Base-by-base conservation (phyloP, 305 asterid species). In the Rubia balearica region DNA sequence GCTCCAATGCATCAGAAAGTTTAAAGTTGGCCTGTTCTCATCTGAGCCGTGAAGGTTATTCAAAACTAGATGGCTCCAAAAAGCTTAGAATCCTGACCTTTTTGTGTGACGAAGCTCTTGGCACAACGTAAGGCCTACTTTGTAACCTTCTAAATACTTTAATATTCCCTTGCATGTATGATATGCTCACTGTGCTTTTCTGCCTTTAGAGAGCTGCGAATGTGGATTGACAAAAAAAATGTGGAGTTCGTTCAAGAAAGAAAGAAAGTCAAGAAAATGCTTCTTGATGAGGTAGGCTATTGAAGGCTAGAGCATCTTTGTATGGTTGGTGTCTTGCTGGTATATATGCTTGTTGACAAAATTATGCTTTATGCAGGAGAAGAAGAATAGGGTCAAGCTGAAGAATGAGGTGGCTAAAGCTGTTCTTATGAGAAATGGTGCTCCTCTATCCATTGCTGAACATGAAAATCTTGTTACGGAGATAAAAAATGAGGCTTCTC, bases 51-150 rank as follows among this genome's bases (percentile, higher is more conserved):
- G 76, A 67, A 22, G 71, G 72, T 43, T 76, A 71, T 41, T 61
- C 68, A 5, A 67, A 76, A 49, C 53, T 71, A 27, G 63, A 67
- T 64, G 21, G 70, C 41, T 71, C 80, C n/a, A 59, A 66, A 36
- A 76, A 71, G 76, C 69, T 76, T 68, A 71, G 65, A 33, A 57
- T 76, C 71, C 30, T 76, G 30, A 76, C 27, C 57, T 76, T 76
- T 67, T 17, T 71, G 46, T 76, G 76, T 67, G 76, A 76, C 41
- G 80, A 76, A 67, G 80, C 73, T 60, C 80, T 76, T 66, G 69
- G 70, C 24, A 76, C 80, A 45, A 6, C 45, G 76, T 76, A 76
- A 51, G 73, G 19, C 36, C 69, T 11, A 38, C 21, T 67, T 5
- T 49, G n/a, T 43, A 4, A 24, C 42, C 41, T 24, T 17, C 1